These are phyloP conservation scores for Nakazawaea molendinolei DNA, from an alignment of 805 yeast genomes.

Conservation along the genomic window DNA sequence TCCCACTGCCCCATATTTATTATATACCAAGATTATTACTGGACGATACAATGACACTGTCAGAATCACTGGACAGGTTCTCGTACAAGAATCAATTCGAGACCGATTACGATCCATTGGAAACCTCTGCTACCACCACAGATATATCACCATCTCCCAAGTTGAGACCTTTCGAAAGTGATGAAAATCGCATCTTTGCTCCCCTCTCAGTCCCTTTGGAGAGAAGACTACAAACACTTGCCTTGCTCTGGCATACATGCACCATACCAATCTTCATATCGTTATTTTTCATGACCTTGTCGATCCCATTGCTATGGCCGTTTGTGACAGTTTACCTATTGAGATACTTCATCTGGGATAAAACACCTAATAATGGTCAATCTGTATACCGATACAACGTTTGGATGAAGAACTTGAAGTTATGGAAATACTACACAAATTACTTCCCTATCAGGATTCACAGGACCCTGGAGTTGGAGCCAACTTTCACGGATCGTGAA, in stretches of 20 bases:
- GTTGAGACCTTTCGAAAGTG: neutral
- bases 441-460: slow-evolving; percentile 78
- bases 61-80: neutral
- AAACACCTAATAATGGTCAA: slow-evolving; percentile 70
- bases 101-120: slow-evolving; percentile 2
- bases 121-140: slow-evolving; percentile 7
- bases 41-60: neutral
- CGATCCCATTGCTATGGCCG: slow-evolving; percentile 64
- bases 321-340: slow-evolving; percentile 54
- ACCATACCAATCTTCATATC: slow-evolving; percentile 55
- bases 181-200: slow-evolving; percentile 35
- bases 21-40: too few species aligned
- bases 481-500: slow-evolving; percentile 49
- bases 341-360: slow-evolving; percentile 50
- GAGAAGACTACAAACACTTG: slow-evolving; percentile 59
- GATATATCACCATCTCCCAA: slow-evolving; percentile 9
- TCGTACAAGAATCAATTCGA: neutral
- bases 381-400: slow-evolving; percentile 50
- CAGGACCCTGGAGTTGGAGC: slow-evolving; percentile 62
- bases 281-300: slow-evolving; percentile 48
- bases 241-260: slow-evolving; percentile 67
- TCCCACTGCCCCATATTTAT: too few species aligned
- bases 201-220: slow-evolving; percentile 49
- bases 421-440: slow-evolving; percentile 68
- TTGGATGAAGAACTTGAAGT: slow-evolving; percentile 44